phyloP scores from a whole-genome alignment of 106 monocot species.

The Cymbidium sinense region DNA sequence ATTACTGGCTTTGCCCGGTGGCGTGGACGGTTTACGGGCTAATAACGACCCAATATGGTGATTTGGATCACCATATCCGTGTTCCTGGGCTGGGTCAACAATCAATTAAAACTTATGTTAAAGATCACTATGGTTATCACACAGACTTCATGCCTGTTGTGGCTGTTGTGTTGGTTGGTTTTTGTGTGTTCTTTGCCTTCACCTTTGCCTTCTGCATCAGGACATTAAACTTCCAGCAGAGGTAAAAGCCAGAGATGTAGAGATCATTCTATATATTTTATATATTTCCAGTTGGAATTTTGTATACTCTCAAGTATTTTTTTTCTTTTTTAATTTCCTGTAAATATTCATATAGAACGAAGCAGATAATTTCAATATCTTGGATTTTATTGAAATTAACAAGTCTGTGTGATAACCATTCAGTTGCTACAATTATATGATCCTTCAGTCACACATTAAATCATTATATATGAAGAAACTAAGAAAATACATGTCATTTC shows the following conservation, averaged over 20 bases:
- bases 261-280: no score
- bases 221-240: constrained; percentile 79
- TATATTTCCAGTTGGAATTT: not conserved
- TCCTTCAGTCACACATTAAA: no score
- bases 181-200: constrained; percentile 78
- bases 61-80: constrained; percentile 38
- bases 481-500: no score
- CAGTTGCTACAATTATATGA: no score
- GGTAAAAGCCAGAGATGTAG: constrained; percentile 28
- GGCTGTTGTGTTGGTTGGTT: constrained; percentile 47
- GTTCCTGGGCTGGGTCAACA: constrained; percentile 42
- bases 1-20: constrained; percentile 92
- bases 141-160: constrained; percentile 60
- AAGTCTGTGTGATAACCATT: no score
- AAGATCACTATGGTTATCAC: constrained; percentile 57
- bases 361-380: no score
- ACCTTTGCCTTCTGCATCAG: constrained; percentile 75
- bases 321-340: not conserved
- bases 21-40: constrained; percentile 92
- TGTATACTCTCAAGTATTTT: not conserved
- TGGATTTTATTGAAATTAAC: not conserved
- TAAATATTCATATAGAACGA: not conserved
- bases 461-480: no score
- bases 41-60: constrained; percentile 72
- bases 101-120: constrained; percentile 47